Percentiles rank a stretch among this genome's conserved stretches.
Conservation (phyloP, 495 filamentous ascomycete genomes). For the Aspergillus coremiiformis region DNA sequence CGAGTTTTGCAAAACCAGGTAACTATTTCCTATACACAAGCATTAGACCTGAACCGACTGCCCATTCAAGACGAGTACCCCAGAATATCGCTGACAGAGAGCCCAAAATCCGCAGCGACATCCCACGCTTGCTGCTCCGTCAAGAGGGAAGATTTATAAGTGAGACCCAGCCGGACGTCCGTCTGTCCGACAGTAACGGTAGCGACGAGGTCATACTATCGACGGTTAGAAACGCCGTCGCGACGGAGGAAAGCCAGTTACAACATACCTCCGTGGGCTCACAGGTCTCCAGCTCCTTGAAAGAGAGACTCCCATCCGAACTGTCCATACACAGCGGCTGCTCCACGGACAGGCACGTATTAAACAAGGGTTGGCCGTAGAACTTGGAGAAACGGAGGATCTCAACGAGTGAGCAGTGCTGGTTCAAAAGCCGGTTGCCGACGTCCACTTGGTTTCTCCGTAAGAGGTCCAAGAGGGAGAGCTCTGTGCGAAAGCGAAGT, state of each 20-base stretch:
- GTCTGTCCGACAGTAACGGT: background rate
- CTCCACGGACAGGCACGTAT: conserved; percentile 1
- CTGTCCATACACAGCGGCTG: background rate
- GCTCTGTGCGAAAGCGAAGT: conserved; percentile 10
- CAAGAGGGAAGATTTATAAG: background rate
- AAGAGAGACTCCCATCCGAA: background rate
- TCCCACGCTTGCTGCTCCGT: background rate
- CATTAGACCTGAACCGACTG: background rate
- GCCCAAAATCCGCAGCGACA: background rate
- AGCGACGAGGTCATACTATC: background rate
- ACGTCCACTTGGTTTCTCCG: background rate
- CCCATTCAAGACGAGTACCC: background rate
- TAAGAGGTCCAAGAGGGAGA: background rate
- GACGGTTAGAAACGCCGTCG: background rate
- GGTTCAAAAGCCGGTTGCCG: background rate
- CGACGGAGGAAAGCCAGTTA: background rate
- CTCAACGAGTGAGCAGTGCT: background rate
- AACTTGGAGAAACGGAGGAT: background rate
- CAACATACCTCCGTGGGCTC: background rate
- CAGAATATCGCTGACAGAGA: background rate
- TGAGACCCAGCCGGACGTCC: background rate
- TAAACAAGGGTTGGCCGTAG: background rate
- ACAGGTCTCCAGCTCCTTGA: background rate
- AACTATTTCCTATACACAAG: background rate
- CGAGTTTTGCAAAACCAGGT: too few relatives aligned